These are phyloP conservation scores for Recurvomyces mirabilis DNA, from an alignment of 495 filamentous ascomycete species.

Conservation along the genomic window DNA sequence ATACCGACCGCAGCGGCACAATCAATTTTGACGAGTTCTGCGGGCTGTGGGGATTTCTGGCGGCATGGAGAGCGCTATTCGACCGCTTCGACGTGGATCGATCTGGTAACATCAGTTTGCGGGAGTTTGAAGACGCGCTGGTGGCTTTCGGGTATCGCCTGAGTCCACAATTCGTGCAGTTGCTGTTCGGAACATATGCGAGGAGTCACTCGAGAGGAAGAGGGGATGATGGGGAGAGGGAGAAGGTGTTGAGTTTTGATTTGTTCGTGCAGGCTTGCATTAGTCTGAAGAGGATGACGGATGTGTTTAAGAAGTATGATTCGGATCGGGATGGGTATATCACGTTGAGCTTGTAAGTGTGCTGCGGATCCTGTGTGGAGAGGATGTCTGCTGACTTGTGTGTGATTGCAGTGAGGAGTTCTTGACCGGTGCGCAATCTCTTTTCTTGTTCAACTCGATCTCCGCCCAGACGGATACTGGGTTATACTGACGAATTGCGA, in stretches of 20 bases:
- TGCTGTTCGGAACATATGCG: constrained; percentile 65
- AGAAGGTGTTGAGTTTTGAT: constrained; percentile 80
- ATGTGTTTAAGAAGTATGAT: constrained; percentile 98
- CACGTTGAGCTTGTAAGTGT: constrained; percentile 34
- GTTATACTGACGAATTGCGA: constrained; percentile 26
- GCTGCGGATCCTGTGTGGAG: not conserved
- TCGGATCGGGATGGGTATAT: constrained; percentile 78
- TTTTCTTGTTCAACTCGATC: constrained; percentile 36
- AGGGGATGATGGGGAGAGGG: constrained; percentile 26
- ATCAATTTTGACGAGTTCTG: constrained; percentile 96
- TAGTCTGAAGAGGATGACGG: constrained; percentile 91
- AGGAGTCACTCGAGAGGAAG: constrained; percentile 26
- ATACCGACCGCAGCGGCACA: constrained; percentile 72
- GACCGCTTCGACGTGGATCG: constrained; percentile 89
- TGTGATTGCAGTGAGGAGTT: constrained; percentile 32
- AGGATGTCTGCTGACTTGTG: constrained; percentile 1
- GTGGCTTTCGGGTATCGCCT: constrained; percentile 91
- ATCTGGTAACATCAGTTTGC: constrained; percentile 71
- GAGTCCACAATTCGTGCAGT: constrained; percentile 64
- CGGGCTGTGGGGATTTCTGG: constrained; percentile 87
- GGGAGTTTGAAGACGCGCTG: constrained; percentile 84
- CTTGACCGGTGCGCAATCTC: constrained; percentile 36
- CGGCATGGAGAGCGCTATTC: constrained; percentile 86
- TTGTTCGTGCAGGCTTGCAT: constrained; percentile 97
- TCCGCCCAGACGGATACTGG: constrained; percentile 33